Base-by-base conservation (phyloP, 2,329 filamentous ascomycete genomes). In the Penicillium olsonii region DNA sequence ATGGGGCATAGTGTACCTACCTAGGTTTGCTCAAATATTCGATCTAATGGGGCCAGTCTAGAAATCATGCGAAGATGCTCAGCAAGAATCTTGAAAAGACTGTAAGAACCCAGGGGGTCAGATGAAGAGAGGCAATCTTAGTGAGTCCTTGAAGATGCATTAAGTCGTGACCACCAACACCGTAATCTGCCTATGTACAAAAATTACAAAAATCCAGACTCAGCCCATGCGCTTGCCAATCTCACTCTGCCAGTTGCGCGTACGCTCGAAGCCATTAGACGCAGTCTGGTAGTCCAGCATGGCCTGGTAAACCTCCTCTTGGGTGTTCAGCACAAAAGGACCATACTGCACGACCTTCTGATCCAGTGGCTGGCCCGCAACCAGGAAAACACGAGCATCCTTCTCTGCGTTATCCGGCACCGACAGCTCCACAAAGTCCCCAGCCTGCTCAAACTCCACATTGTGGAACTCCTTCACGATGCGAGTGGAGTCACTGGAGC, bases 321-420 rank as follows among this genome's bases (percentile, higher is more conserved):
- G 77, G 35, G 80, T 83, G 52, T 76, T 90, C 51, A 91, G 72
- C n/a, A 94, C 90, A 66, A 94, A 94, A 1, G 90, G 89, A 0
- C 89, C 90, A 62, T 92, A 92, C 75, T 94, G 89, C 27, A 92
- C 85, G 29, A 94, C 81, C 34, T 85, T 81, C 72, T 94, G 89
- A 61, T 92, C 86, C 1, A 92, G 77, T 2, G 91, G 90, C 58
- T 88, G 81, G 10, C 91, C 90, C 0, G 90, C 88, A 14, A 94
- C 80, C 27, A 95, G 75, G 37, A 94, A 64, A 49, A 82, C 77
- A 31, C 72, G 68, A 0, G 70, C 68, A 37, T 74, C 74, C 59
- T 82, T 78, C 29, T 80, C 78, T 0, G 87, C 88, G 37, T 78
- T 81, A 11, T 82, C 81, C 3, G 84, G 80, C 10, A 94, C 88